Conservation (phyloP, 1,284 basidiomycete genomes). For the Ceratobasidium sp. region DNA sequence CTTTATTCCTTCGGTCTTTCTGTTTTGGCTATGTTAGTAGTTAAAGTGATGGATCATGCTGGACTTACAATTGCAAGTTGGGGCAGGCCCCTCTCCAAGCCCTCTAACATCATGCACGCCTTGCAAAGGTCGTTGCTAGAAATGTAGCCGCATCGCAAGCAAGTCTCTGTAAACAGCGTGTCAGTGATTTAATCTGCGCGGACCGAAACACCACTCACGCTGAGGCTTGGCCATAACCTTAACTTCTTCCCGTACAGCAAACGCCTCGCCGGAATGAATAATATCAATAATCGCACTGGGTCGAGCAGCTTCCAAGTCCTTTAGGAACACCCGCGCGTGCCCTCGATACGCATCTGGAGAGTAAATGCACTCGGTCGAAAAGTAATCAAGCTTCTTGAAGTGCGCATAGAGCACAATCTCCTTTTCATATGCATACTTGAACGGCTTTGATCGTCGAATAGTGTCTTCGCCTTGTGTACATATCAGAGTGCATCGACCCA, state of each 20-base stretch:
- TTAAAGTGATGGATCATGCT: background rate
- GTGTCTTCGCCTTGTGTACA: slow-evolving; percentile 95
- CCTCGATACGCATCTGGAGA: slow-evolving; percentile 98
- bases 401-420: slow-evolving; percentile 99
- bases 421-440: slow-evolving; percentile 99
- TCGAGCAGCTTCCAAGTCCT: slow-evolving; percentile 93
- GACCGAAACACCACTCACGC: slow-evolving; percentile 65
- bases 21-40: slow-evolving; percentile 23
- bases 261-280: slow-evolving; percentile 94
- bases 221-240: slow-evolving; percentile 82
- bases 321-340: slow-evolving; percentile 93
- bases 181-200: slow-evolving; percentile 3
- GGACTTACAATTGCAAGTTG: slow-evolving; percentile 66
- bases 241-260: slow-evolving; percentile 82
- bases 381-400: slow-evolving; percentile 98
- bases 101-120: slow-evolving; percentile 90
- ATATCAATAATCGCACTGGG: slow-evolving; percentile 98
- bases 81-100: slow-evolving; percentile 86
- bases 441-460: slow-evolving; percentile 96
- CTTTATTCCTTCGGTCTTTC: slow-evolving; percentile 46
- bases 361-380: slow-evolving; percentile 99
- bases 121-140: slow-evolving; percentile 94
- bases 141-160: slow-evolving; percentile 91
- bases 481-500: slow-evolving; percentile 94
- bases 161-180: slow-evolving; percentile 73